A percentile compares a stretch with the other conserved stretches of the same genome.
Conservation (phyloP, 805 yeast genomes). For the Grigorovia humatica region DNA sequence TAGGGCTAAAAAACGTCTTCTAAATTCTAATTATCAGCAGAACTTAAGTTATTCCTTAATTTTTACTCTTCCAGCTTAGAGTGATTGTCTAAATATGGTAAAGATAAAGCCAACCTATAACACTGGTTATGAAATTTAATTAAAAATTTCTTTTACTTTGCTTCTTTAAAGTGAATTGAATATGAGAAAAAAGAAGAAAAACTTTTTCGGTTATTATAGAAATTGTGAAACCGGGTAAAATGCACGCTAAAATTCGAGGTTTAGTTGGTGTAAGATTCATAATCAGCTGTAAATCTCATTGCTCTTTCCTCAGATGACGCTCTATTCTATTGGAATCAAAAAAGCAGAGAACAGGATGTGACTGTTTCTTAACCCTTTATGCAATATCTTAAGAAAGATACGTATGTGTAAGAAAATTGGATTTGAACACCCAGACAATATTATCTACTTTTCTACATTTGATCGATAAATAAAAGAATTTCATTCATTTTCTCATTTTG, state of each 20-base stretch:
- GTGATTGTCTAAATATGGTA: slow-evolving; percentile 21
- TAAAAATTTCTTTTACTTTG: slow-evolving; percentile 1
- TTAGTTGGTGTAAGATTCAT: background rate
- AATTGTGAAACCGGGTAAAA: background rate
- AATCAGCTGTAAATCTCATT: no score
- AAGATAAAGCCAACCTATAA: slow-evolving; percentile 20
- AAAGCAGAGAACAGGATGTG: no score
- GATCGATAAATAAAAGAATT: background rate
- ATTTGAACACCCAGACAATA: background rate
- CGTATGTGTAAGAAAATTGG: no score
- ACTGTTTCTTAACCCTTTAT: no score
- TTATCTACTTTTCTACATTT: background rate
- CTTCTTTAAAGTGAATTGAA: background rate
- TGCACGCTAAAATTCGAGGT: background rate
- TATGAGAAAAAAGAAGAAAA: background rate
- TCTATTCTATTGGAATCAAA: no score
- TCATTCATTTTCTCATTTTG: background rate
- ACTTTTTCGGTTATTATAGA: background rate
- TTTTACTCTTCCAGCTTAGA: slow-evolving; percentile 21
- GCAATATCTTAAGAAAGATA: no score
- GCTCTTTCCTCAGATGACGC: no score
- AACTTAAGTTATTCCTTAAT: slow-evolving; percentile 18
- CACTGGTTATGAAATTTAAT: slow-evolving; percentile 13
- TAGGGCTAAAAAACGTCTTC: slow-evolving; percentile 14
- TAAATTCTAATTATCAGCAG: slow-evolving; percentile 12